A percentile compares a stretch with the other conserved stretches of the same genome.
phyloP scores from a whole-genome alignment of 345 rosid species.

The Luvunga scandens region DNA sequence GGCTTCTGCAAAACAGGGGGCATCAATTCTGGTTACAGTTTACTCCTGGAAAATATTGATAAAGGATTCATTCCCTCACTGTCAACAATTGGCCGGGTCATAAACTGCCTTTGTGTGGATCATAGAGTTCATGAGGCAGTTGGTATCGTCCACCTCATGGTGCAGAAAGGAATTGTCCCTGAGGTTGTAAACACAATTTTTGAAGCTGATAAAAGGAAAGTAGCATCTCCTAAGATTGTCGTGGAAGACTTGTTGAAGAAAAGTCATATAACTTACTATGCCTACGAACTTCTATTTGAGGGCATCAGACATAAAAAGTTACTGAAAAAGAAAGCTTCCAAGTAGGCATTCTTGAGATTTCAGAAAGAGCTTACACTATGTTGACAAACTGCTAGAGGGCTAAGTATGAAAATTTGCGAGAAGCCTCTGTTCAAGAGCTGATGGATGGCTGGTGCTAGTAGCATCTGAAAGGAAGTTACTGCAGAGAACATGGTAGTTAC shows the following conservation, averaged over 20 bases:
- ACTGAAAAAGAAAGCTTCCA: conserved; percentile 49
- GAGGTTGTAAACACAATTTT: conserved; percentile 69
- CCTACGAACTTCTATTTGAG: conserved; percentile 82
- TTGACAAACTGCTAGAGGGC: background rate
- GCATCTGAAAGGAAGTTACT: background rate
- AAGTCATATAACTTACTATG: conserved; percentile 70
- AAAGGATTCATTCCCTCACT: conserved; percentile 67
- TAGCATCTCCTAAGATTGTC: conserved; percentile 88
- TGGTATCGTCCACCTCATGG: conserved; percentile 68
- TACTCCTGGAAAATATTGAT: conserved; percentile 54
- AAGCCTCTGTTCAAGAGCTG: background rate
- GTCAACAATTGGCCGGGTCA: conserved; percentile 70
- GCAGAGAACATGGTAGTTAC: background rate
- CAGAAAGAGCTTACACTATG: conserved; percentile 6
- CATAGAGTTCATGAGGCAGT: conserved; percentile 70
- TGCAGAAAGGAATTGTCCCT: conserved; percentile 64
- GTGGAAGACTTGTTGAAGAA: conserved; percentile 87
- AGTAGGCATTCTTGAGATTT: conserved; percentile 15
- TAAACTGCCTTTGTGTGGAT: conserved; percentile 78
- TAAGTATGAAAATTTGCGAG: background rate
- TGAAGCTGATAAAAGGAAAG: conserved; percentile 68
- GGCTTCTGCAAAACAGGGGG: conserved; percentile 81
- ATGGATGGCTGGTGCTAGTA: background rate
- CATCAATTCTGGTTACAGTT: conserved; percentile 49
- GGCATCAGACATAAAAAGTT: conserved; percentile 77